Evolutionary conservation across 768 basidiomycete species (phyloP), one percentile per base, ranked within the genome.

Genomic region (Daedaleopsis nitida): DNA sequence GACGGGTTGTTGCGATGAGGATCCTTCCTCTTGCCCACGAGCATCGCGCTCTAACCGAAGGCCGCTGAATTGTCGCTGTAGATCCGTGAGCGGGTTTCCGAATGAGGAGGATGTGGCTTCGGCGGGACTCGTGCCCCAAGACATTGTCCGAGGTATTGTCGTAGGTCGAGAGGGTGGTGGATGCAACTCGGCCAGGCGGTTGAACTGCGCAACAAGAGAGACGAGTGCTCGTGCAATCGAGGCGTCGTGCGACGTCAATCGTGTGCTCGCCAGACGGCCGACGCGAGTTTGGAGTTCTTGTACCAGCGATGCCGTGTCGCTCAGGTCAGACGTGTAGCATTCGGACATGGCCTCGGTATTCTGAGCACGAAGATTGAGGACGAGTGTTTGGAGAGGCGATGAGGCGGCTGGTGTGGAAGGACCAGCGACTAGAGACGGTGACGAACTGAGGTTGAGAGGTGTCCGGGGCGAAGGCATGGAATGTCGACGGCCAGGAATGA

Each of bases 61-160:
- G 60, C 86, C 87, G 63, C 81, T 85, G 23, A 93, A 76, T 55
- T 90, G 88, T 12, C 85, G 83, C 47, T 83, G 83, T 57, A 94
- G 83, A 1, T 81, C 81, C 62, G 83, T 81, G 61, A 88, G 86
- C 0, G 84, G 74, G 58, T 84, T 80, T 50, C 74, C 69, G 14
- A 72, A 37, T 54, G 24, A 19, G 6, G 55, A 34, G 6, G 56
- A 42, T 0, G 54, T 1, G 2, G 63, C 32, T 19, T 61, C 52
- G 47, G 68, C 52, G 49, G 62, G 55, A 49, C 59, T 49, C 27
- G 63, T 57, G 37, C 62, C 55, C 76, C 55, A 83, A 65, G 57
- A 73, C 64, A 43, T 66, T 7, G 62, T 64, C n/a, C 62, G 58
- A 5, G 62, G 48, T 65, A 53, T n/a, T 45, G 51, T 32, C 49